Evolutionary conservation across 768 basidiomycete species (phyloP), one percentile per base, ranked within the genome.

Genomic region (Tricholomella constricta): DNA sequence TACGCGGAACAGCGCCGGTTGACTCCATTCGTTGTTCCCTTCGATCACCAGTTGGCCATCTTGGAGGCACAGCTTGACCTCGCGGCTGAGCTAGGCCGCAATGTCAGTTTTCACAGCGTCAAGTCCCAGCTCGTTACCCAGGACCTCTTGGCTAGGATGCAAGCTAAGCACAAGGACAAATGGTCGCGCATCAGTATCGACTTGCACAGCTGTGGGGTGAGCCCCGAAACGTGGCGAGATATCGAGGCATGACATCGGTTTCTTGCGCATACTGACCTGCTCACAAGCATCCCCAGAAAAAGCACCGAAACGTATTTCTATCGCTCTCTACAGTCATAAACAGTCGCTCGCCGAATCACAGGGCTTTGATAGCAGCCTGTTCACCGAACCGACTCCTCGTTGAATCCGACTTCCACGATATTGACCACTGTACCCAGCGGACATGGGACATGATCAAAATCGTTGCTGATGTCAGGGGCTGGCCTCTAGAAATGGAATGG

Each of bases 311-410:
- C 68, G 76, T 86, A 45, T 99, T 85, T 71, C 77, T 96, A 49
- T 98, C 95, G 0, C 75, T 96, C 10, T 97, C 95, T 1, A 91
- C 88, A 0, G 84, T 81, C 52, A 91, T 96, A 62, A 96, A 96
- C 55, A 74, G 81, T 19, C 84, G 88, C 35, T 88, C 89, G 6
- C 70, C 77, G 5, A 81, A 81, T 35, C 81, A 89, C 54, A 72
- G 75, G 34, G 72, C 77, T 2, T 78, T 98, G 17, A 87, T 96
- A 45, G 70, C 78, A 37, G 73, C 77, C 0, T 89, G 86, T 57
- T 72, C 83, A 44, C 71, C 83, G 2, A 66, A 81, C 54, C 83
- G 92, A 20, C 77, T 98, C 23, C 78, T 98, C 45, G 85, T 84
- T 26, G 96, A 99, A 69, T 92, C 89, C 2, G 96, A 98, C 69